Percentiles rank a stretch among this genome's conserved stretches.
These are phyloP conservation scores for Coemansia sp. DNA, from an alignment of 192 early-diverging fungal genomes.

Conservation along the genomic window DNA sequence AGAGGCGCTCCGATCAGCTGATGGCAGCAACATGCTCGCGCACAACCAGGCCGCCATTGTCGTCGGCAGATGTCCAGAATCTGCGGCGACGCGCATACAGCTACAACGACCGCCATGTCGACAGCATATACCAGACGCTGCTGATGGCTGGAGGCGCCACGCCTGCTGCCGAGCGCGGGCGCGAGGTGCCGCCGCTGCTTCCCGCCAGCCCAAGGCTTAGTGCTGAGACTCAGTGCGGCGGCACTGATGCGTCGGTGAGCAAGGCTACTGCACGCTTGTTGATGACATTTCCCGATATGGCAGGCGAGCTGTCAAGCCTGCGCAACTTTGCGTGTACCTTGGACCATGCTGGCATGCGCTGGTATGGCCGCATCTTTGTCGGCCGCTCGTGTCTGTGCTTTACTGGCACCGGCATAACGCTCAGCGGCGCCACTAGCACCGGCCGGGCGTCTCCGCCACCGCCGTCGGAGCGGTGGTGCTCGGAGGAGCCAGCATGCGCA, in stretches of 20 bases:
- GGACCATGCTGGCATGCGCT: slow-evolving; percentile 46
- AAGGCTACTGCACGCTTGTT: neutral
- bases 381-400: slow-evolving; percentile 27
- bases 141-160: neutral
- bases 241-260: neutral
- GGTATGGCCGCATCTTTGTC: slow-evolving; percentile 51
- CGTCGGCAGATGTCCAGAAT: neutral
- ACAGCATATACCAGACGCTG: slow-evolving; percentile 19
- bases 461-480: neutral
- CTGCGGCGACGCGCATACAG: slow-evolving; percentile 13
- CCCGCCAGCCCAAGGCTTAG: neutral
- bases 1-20: neutral
- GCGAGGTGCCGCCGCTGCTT: too few species aligned
- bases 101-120: slow-evolving; percentile 4
- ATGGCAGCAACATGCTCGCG: neutral
- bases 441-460: neutral
- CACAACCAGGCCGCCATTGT: neutral
- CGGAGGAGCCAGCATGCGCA: neutral
- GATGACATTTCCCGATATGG: slow-evolving; percentile 24
- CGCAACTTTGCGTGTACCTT: slow-evolving; percentile 41
- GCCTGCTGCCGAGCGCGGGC: too few species aligned
- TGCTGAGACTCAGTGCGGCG: neutral
- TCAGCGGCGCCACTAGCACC: neutral
- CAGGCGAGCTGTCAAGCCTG: neutral
- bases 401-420: slow-evolving; percentile 29